Percentiles rank a stretch among this genome's conserved stretches.
Evolutionary conservation across 176 grass and related monocot genomes (phyloP).

Genomic region (Carex myosuroides): DNA sequence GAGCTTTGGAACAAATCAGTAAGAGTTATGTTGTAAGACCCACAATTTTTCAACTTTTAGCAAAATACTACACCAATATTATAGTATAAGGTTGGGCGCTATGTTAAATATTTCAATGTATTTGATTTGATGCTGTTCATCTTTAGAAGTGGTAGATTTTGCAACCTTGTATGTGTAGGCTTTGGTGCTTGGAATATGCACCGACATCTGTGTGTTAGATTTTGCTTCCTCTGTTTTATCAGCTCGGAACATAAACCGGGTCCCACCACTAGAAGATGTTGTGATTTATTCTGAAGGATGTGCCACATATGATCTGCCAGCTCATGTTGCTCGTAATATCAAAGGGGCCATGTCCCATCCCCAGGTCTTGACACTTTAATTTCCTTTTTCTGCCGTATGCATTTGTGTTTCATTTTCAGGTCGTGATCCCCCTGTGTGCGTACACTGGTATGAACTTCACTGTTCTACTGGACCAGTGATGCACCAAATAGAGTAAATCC

Average conservation of each 20-base stretch:
- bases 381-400: background rate
- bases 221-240: conserved; percentile 63
- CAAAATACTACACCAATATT: background rate
- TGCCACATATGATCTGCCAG: conserved; percentile 77
- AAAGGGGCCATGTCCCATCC: conserved; percentile 71
- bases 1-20: background rate
- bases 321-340: conserved; percentile 53
- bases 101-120: background rate
- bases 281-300: conserved; percentile 82
- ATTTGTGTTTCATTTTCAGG: background rate
- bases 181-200: conserved; percentile 80
- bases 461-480: background rate
- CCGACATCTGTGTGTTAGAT: conserved; percentile 76
- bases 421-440: background rate
- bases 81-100: background rate
- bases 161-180: conserved; percentile 34
- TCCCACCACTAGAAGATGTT: conserved; percentile 66
- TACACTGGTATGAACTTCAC: background rate
- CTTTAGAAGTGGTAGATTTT: background rate
- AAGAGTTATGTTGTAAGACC: background rate
- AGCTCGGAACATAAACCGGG: conserved; percentile 63
- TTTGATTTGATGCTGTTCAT: background rate
- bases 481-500: background rate
- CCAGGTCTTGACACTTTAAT: conserved; percentile 42
- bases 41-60: background rate